Evolutionary conservation across 2,329 filamentous ascomycete genomes (phyloP), one percentile per base, ranked within the genome.

Genomic region (Penicillium sp.): DNA sequence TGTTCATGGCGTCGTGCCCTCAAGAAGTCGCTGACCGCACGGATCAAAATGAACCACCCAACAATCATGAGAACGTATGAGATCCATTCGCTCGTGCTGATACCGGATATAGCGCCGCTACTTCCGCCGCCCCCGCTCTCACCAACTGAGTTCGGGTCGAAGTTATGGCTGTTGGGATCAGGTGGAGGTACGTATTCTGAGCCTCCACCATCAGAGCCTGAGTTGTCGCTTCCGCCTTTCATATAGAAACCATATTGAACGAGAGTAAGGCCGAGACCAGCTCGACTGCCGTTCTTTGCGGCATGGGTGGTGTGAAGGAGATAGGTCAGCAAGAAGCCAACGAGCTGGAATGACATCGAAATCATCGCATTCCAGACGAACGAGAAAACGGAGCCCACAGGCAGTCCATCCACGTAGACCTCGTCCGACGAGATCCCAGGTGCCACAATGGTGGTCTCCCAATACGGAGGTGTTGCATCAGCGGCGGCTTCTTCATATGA

Each of bases 401-500:
- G 90, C 65, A 99, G 86, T 62, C 93, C 93, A 67, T 99, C 93
- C 49, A 99, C 88, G 65, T 93, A 99, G 40, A 99, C 92, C 70
- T 99, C 93, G 66, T 97, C 91, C 33, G 85, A 83, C n/a, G 87
- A 88, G 57, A 93, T 83, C 47, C 92, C 93, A 0, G 93, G 93
- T 0, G 91, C 92, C 43, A 99, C 81, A 57, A 99, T 96, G 0
- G 93, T 97, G 5, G 93, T 99, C 76, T 99, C 93, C 93, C 93
- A 99, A 72, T 99, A 99, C 0, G 93, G 93, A 1, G 93, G 93
- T 40, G 93, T 93, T 19, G 90, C 87, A 70, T 99, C 93, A 35
- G 92, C 92, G 3, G 93, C 93, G 13, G 93, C 93, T 82, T 97
- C 92, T 78, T 99, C 93, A 70, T 99, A 99, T 30, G 92, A 91